Evolutionary conservation across 202 grass and related monocot genomes (phyloP), one percentile per base, ranked within the genome.

Genomic region (Cymbopogon flexuosus): DNA sequence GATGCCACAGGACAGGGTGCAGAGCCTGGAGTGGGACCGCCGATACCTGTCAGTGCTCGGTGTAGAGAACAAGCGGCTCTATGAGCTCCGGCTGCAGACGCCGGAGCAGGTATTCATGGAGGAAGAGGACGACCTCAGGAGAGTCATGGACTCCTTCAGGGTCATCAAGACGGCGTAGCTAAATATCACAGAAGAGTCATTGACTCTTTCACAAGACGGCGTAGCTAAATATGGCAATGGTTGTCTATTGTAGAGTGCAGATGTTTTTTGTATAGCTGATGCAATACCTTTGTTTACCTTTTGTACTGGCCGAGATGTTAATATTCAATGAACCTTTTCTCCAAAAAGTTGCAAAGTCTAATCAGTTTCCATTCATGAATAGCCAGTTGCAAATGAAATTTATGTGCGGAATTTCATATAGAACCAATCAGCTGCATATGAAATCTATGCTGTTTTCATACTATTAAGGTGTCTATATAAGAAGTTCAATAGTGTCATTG

Each of bases 41-140:
- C 88, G 84, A 10, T 99, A 93, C 80, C 78, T 91, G n/a, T 96
- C 96, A 0, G 90, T 99, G 63, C 87, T 99, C 1, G 96, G 90
- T 5, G 96, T 96, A 16, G 92, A 96, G 88, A 99, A 99, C 85
- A 99, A 93, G 59, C 63, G 83, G 65, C 70, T 99, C 60, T 96
- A 96, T 7, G 92, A 93, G 65, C 77, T 99, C 10, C 83, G 92
- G 78, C 54, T 99, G 73, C 96, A 96, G 85, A 78, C 92, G 4
- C 96, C 88, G 0, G 96, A 99, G 77, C 78, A 91, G 64, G 84
- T 91, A 45, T 94, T 99, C 84, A 8, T 66, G 68, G 37, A 90
- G 77, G 96, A 89, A 80, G 92, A 99, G 70, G 83, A 76, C 0
- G 92, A 99, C 61, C 67, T 99, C 18, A 88, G 95, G 47, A 82